Percentiles rank a stretch among this genome's conserved stretches.
phyloP scores from a whole-genome alignment of 805 yeast genomes.

The Lachancea lanzarotensis region DNA sequence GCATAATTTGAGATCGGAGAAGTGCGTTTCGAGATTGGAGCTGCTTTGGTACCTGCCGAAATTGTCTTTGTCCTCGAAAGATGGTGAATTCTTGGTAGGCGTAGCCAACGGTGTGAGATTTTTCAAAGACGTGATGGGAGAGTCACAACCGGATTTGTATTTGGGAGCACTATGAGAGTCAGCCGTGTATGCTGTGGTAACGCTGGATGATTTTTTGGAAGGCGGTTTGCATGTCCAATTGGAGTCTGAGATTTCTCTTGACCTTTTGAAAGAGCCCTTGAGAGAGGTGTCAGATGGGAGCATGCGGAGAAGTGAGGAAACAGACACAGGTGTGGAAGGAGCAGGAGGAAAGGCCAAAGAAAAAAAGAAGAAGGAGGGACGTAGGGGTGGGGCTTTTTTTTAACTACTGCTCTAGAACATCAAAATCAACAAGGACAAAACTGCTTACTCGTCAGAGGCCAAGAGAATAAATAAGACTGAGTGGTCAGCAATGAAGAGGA shows the following conservation, averaged over 20 bases:
- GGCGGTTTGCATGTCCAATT: background rate
- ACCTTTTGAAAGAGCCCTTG: constrained; percentile 15
- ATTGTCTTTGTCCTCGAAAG: background rate
- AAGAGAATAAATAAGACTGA: no score
- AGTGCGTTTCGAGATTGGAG: constrained; percentile 4
- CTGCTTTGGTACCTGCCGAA: background rate
- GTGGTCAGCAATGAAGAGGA: no score
- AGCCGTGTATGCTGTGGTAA: background rate
- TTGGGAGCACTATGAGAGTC: background rate
- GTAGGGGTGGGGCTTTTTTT: background rate
- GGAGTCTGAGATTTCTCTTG: constrained; percentile 14
- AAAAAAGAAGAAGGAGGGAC: background rate
- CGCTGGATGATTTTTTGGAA: background rate
- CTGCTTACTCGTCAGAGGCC: no score
- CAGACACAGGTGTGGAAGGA: background rate
- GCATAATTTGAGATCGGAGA: constrained; percentile 8
- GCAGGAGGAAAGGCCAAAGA: constrained; percentile 2
- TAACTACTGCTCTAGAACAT: background rate
- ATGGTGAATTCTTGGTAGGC: constrained; percentile 1
- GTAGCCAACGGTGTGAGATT: constrained; percentile 5
- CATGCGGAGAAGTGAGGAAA: background rate
- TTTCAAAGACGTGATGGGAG: background rate
- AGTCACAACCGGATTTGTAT: background rate
- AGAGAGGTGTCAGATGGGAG: background rate
- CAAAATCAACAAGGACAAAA: no score